A percentile compares a stretch with the other conserved stretches of the same genome.
Evolutionary conservation across 1,284 basidiomycete genomes (phyloP).

Genomic region (Clitocybe nebularis): DNA sequence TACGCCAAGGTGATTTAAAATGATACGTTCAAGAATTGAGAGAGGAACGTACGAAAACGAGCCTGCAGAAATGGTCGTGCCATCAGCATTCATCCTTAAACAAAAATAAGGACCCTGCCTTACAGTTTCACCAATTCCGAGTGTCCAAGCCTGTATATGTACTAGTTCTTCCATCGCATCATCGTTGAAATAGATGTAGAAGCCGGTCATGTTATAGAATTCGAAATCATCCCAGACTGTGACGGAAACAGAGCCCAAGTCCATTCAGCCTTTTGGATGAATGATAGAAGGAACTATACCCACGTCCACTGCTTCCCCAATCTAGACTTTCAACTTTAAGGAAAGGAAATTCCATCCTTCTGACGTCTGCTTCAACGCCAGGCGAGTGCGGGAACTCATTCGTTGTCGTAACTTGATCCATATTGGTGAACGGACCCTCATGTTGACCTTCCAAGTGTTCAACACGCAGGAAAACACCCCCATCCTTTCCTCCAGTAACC

Average conservation of each 20-base stretch:
- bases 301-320: slow-evolving; percentile 21
- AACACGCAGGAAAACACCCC: slow-evolving; percentile 24
- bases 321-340: slow-evolving; percentile 22
- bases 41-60: slow-evolving; percentile 1
- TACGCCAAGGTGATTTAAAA: neutral
- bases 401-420: slow-evolving; percentile 19
- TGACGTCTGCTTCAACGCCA: slow-evolving; percentile 16
- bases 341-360: slow-evolving; percentile 21
- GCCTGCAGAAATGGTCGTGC: neutral
- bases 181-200: slow-evolving; percentile 25
- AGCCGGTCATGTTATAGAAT: slow-evolving; percentile 28
- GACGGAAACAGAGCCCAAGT: neutral
- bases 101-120: neutral
- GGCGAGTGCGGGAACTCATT: slow-evolving; percentile 17
- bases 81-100: neutral
- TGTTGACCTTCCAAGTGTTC: slow-evolving; percentile 7
- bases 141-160: slow-evolving; percentile 2
- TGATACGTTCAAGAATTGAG: neutral
- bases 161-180: slow-evolving; percentile 19
- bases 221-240: slow-evolving; percentile 21
- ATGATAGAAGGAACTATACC: slow-evolving; percentile 4
- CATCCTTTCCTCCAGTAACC: slow-evolving; percentile 18
- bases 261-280: neutral
- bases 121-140: slow-evolving; percentile 1
- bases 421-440: slow-evolving; percentile 19